Percentiles rank a stretch among this genome's conserved stretches.
Evolutionary conservation across 1,284 basidiomycete genomes (phyloP).

Genomic region (Ceratobasidium sp.): DNA sequence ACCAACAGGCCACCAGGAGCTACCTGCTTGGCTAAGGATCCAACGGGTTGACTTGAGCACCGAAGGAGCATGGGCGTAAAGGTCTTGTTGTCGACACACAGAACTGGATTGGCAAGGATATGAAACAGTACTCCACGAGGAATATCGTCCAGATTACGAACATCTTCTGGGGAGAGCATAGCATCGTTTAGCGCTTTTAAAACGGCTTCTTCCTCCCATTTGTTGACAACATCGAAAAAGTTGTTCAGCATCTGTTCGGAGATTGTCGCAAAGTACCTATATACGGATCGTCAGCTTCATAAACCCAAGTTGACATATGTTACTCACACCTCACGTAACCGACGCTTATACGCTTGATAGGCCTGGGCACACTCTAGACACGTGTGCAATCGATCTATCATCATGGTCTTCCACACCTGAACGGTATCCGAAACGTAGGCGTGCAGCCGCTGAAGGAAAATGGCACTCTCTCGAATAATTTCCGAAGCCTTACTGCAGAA

Average conservation of each 20-base stretch:
- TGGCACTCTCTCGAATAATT: conserved; percentile 66
- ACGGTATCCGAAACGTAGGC: conserved; percentile 70
- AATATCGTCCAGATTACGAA: conserved; percentile 50
- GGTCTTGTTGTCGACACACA: conserved; percentile 59
- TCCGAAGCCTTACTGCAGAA: conserved; percentile 66
- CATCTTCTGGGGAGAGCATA: conserved; percentile 46
- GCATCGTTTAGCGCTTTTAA: conserved; percentile 55
- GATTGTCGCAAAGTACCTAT: conserved; percentile 41
- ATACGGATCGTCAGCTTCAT: background rate
- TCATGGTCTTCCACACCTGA: conserved; percentile 64
- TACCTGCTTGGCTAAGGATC: conserved; percentile 63
- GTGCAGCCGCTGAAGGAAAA: conserved; percentile 78
- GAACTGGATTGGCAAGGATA: conserved; percentile 66
- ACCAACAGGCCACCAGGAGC: conserved; percentile 65
- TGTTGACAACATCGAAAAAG: conserved; percentile 71
- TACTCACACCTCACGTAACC: conserved; percentile 71
- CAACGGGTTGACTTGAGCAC: conserved; percentile 50
- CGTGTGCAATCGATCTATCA: conserved; percentile 61
- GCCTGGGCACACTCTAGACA: conserved; percentile 73
- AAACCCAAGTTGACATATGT: background rate
- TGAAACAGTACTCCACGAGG: conserved; percentile 66
- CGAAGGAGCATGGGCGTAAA: conserved; percentile 57
- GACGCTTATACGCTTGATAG: conserved; percentile 66
- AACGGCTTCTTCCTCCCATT: conserved; percentile 66
- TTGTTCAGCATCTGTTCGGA: conserved; percentile 50